Evolutionary conservation across 768 basidiomycete genomes (phyloP), one percentile per base, ranked within the genome.

Genomic region (Boletus vinaceobasis): DNA sequence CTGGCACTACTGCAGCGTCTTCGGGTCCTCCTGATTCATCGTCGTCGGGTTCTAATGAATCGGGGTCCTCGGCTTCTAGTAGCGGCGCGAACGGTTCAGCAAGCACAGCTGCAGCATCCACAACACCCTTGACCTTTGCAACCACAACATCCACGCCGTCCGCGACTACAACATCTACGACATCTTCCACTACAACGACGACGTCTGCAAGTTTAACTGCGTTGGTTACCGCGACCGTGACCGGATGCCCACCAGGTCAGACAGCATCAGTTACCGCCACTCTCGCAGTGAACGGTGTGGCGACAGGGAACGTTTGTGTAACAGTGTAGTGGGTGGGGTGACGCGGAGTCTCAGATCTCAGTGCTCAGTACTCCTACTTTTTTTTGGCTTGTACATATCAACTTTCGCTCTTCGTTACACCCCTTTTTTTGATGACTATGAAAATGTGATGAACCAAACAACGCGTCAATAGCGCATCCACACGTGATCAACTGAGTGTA

Each of bases 361-460:
- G n/a, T 39, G 4, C 23, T 23, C 23, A 23, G 23, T 29, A 33
- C 39, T 17, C 32, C 43, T 29, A 37, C 32, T 50, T 31, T 40
- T 52, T 53, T 47, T 33, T 49, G 43, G 53, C 35, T 35, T 66
- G 64, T 65, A 63, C 26, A 63, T 57, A 66, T 21, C 32, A 21
- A 31, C 48, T 38, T 63, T 63, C 58, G 54, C 48, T 43, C 52
- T 50, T 55, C 7, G 35, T 5, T 26, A 35, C 21, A 17, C 33
- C 23, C 31, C 27, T n/a, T 32, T 50, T 50, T 23, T 36, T 32
- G 11, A 15, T 17, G 17, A 36, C 35, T 17, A 36, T 14, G 15
- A 33, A 26, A 27, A 19, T 52, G 19, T 13, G 13, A 43, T 13
- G 13, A 43, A 37, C 33, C 56, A 57, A 68, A 58, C 31, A 56